phyloP scores from a whole-genome alignment of 805 yeast genomes.

The Zygotorulaspora danielsina region DNA sequence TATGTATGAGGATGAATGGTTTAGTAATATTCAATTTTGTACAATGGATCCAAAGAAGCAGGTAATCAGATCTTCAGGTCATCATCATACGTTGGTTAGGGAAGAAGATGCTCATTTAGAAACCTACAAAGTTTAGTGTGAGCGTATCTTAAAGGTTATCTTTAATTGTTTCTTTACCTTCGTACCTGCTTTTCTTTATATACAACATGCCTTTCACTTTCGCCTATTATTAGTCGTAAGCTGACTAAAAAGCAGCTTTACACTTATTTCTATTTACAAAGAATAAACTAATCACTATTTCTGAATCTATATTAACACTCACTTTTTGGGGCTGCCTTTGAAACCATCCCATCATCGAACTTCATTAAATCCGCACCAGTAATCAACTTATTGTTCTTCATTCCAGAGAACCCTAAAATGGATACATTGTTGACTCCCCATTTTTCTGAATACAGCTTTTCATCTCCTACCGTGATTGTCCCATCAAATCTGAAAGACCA shows the following conservation, averaged over 20 bases:
- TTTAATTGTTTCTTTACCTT: neutral
- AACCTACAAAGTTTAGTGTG: conserved; percentile 37
- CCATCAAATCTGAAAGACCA: conserved; percentile 40
- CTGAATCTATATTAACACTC: too few relatives aligned
- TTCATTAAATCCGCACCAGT: conserved; percentile 4
- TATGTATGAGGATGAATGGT: conserved; percentile 68
- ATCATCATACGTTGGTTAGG: conserved; percentile 46
- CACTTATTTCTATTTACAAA: too few relatives aligned
- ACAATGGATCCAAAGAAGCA: conserved; percentile 44
- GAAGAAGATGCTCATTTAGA: conserved; percentile 46
- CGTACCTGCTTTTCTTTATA: conserved; percentile 1
- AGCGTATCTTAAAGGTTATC: neutral
- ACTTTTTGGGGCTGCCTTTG: too few relatives aligned
- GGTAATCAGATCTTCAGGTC: conserved; percentile 44
- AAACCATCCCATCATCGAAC: too few relatives aligned
- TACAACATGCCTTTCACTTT: too few relatives aligned
- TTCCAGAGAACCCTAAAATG: conserved; percentile 26
- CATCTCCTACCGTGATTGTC: conserved; percentile 21
- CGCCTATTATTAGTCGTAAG: too few relatives aligned
- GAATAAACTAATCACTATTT: too few relatives aligned
- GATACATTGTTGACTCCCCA: conserved; percentile 34
- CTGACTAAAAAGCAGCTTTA: too few relatives aligned
- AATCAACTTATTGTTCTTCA: conserved; percentile 5
- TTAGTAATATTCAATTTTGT: conserved; percentile 56
- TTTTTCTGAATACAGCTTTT: conserved; percentile 36